Evolutionary conservation across 1,139 yeast genomes (phyloP).

Genomic region (Debaryomycetaceae sp.): DNA sequence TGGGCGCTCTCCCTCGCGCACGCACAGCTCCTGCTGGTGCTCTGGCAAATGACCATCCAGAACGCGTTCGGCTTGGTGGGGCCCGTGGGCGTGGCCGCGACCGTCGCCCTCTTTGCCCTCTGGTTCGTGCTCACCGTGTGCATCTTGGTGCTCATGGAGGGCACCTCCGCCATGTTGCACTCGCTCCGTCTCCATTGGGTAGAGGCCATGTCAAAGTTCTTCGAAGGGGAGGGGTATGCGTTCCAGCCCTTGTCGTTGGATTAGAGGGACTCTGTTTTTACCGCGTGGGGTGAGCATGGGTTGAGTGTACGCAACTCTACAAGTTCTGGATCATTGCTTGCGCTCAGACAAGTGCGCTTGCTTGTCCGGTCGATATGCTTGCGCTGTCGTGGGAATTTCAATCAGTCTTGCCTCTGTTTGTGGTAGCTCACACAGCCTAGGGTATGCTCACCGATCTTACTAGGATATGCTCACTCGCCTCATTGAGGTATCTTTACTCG

Average conservation of each 20-base stretch:
- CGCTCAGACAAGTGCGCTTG: too few relatives aligned
- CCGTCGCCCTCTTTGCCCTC: slow-evolving; percentile 76
- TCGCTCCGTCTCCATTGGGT: slow-evolving; percentile 97
- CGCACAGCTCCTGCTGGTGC: slow-evolving; percentile 85
- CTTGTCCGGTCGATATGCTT: too few relatives aligned
- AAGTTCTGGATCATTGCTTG: too few relatives aligned
- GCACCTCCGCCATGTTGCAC: slow-evolving; percentile 97
- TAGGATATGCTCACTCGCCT: too few relatives aligned
- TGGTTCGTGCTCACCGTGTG: slow-evolving; percentile 91
- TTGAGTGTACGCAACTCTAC: too few relatives aligned
- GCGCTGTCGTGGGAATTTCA: too few relatives aligned
- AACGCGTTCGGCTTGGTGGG: slow-evolving; percentile 75
- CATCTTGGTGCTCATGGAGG: slow-evolving; percentile 94
- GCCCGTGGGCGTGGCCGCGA: slow-evolving; percentile 53
- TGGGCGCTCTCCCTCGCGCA: slow-evolving; percentile 99
- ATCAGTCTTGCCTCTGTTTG: too few relatives aligned
- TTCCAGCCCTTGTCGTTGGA: slow-evolving; percentile 58
- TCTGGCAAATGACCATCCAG: slow-evolving; percentile 92
- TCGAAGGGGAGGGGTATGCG: slow-evolving; percentile 88
- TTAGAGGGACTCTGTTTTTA: slow-evolving; percentile 3
- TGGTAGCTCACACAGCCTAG: too few relatives aligned
- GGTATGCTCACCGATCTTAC: too few relatives aligned
- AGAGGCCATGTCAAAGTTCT: slow-evolving; percentile 97
- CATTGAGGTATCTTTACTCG: too few relatives aligned
- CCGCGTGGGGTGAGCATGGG: too few relatives aligned